Conservation (phyloP, 1,139 yeast species). For the Scheffersomyces illinoinensis region DNA sequence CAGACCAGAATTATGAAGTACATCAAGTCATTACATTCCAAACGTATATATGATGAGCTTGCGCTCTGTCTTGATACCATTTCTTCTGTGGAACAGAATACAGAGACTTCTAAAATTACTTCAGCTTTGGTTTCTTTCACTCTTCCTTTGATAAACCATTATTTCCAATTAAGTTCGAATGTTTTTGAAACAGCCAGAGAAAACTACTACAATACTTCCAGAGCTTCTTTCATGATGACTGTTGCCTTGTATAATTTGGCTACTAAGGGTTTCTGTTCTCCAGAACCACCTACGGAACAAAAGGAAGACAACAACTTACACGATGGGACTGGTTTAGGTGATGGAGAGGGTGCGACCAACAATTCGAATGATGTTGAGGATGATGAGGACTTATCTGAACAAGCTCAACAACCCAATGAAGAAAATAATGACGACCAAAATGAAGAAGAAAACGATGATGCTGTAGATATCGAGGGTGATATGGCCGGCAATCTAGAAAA, state of each 20-base stretch:
- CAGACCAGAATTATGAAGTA: slow-evolving; percentile 46
- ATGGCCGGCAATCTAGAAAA: slow-evolving; percentile 94
- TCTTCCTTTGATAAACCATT: slow-evolving; percentile 57
- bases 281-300: slow-evolving; percentile 74
- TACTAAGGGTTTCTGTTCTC: slow-evolving; percentile 91
- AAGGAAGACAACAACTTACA: slow-evolving; percentile 62
- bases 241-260: slow-evolving; percentile 61
- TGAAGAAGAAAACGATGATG: slow-evolving; percentile 69
- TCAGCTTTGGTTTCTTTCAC: slow-evolving; percentile 54
- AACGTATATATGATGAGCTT: slow-evolving; percentile 27
- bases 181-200: slow-evolving; percentile 43
- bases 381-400: slow-evolving; percentile 87
- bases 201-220: slow-evolving; percentile 54
- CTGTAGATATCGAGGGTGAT: slow-evolving; percentile 93
- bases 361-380: slow-evolving; percentile 87
- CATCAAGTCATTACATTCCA: slow-evolving; percentile 37
- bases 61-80: slow-evolving; percentile 17
- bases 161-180: slow-evolving; percentile 42
- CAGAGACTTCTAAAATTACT: slow-evolving; percentile 33
- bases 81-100: slow-evolving; percentile 33
- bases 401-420: slow-evolving; percentile 82
- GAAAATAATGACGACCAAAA: slow-evolving; percentile 61
- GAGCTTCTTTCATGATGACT: slow-evolving; percentile 63
- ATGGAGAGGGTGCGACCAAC: slow-evolving; percentile 86
- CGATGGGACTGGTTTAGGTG: slow-evolving; percentile 96